Base-by-base conservation (phyloP, 495 filamentous ascomycete genomes). In the Elasticomyces elasticus region DNA sequence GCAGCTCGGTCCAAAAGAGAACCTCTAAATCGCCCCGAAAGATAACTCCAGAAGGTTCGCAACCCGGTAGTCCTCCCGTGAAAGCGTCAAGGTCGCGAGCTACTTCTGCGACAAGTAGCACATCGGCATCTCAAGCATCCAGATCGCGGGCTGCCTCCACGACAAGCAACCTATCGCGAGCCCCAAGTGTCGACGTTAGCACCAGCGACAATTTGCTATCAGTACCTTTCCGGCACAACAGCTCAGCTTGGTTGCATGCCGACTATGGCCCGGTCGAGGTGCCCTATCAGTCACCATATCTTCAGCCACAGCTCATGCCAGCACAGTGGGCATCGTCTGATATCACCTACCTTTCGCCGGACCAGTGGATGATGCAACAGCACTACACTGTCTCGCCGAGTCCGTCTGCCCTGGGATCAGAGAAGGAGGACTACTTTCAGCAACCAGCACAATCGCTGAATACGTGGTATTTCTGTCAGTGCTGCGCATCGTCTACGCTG, bases 401-500 rank as follows among this genome's bases (percentile, higher is more conserved):
- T 35, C 41, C 27, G 9, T 46, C 42, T 10, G 38, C 19, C 26
- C 44, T 17, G 50, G 30, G 12, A 2, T 35, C 50, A 1, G 50
- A 43, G 7, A 28, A n/a, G 1, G 26, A 54, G 23, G 52, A 46
- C 40, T n/a, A 11, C 15, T 23, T 35, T 17, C 43, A 54, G 22
- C 35, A 47, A 2, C 22, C 41, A 27, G 20, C 52, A 11, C 52
- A 33, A 12, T 5, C 37, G 13, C 19, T 9, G 3, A 41, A 54
- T 17, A 46, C 22, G 9, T 35, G 31, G 10, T 25, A 5, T 19
- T 54, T 54, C 27, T 54, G 52, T 22, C n/a, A 48, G 26, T 50
- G 41, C 41, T 54, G 52, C 48, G 27, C 52, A 43, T 26, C n/a
- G 19, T 26, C 26, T 20, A 54, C 52, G 13, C 3, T 40, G 12